Percentiles rank a stretch among this genome's conserved stretches.
Evolutionary conservation across 768 basidiomycete genomes (phyloP).

Genomic region (Harrya chromipes): DNA sequence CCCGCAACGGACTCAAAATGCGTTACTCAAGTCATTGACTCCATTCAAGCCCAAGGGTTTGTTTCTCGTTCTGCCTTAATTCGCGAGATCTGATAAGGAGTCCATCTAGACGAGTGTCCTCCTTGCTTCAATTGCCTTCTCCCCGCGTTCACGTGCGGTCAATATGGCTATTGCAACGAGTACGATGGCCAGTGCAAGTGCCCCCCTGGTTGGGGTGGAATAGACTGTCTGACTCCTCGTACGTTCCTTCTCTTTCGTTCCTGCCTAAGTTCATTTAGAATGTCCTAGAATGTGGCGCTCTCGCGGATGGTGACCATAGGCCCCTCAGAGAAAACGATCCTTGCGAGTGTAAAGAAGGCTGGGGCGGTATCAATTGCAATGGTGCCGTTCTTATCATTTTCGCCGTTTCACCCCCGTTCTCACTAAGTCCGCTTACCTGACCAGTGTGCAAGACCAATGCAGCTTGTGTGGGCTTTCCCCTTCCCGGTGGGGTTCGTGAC

Average conservation of each 20-base stretch:
- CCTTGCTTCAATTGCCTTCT: slow-evolving; percentile 97
- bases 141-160: slow-evolving; percentile 88
- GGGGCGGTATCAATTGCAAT: slow-evolving; percentile 97
- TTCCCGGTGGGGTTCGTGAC: slow-evolving; percentile 42
- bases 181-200: slow-evolving; percentile 97
- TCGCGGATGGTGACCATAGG: slow-evolving; percentile 86
- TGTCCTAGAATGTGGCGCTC: slow-evolving; percentile 82
- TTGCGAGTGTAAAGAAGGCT: slow-evolving; percentile 92
- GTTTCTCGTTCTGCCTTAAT: neutral
- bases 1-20: slow-evolving; percentile 11
- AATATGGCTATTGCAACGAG: slow-evolving; percentile 86
- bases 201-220: slow-evolving; percentile 95
- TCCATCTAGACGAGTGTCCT: slow-evolving; percentile 55
- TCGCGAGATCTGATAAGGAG: neutral
- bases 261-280: neutral
- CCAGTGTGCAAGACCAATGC: slow-evolving; percentile 83
- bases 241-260: slow-evolving; percentile 33
- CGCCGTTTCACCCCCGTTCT: neutral
- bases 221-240: slow-evolving; percentile 93
- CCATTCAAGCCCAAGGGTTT: slow-evolving; percentile 18
- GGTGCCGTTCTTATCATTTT: slow-evolving; percentile 46
- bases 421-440: neutral
- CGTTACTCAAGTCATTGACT: slow-evolving; percentile 16
- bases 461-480: slow-evolving; percentile 78
- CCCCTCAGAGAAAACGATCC: slow-evolving; percentile 71